Base-by-base conservation (phyloP, 2,329 filamentous ascomycete species). In the Diplodia corticola region DNA sequence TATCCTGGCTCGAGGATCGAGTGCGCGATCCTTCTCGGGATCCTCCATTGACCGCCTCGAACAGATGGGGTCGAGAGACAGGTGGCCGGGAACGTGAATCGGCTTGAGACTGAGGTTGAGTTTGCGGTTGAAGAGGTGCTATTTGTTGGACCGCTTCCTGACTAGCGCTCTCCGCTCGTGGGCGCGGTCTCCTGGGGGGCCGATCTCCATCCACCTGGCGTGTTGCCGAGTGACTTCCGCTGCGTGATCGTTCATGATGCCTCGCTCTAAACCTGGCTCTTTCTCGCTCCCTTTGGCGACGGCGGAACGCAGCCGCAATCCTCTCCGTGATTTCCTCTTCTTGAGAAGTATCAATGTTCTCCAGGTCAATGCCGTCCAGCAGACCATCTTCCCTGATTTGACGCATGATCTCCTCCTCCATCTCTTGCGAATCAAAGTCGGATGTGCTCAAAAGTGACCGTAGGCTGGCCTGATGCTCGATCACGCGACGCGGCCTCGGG, bases 281-380 rank as follows among this genome's bases (percentile, higher is more conserved):
- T n/a, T 82, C 75, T 67, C 86, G 80, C 68, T 89, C 87, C 50
- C 84, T 85, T 73, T 96, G 92, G 33, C 92, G 85, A 68, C 91
- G 85, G 67, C 91, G 84, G 73, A 96, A 97, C 1, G 92, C 92
- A 73, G 96, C 91, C 1, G 93, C 93, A 71, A 98, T 97, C 67
- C 91, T 88, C 73, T 94, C 91, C 69, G 91, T 96, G 17, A 98
- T 87, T 73, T 96, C 92, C 73, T 97, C 93, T 74, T 97, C 92
- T 72, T 93, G 91, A 57, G 83, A 87, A 17, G 92, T 84, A 69
- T 94, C 93, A 64, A 97, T 88, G 69, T 93, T 93, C 72, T 95
- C 91, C 65, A 97, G 80, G 74, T 97, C 93, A 54, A 97, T 88
- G 20, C 92, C 93, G 72, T 97, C 92, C 37, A 97, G 79, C 22